Evolutionary conservation across 2,329 filamentous ascomycete genomes (phyloP).

Genomic region (Penicillium sp.): DNA sequence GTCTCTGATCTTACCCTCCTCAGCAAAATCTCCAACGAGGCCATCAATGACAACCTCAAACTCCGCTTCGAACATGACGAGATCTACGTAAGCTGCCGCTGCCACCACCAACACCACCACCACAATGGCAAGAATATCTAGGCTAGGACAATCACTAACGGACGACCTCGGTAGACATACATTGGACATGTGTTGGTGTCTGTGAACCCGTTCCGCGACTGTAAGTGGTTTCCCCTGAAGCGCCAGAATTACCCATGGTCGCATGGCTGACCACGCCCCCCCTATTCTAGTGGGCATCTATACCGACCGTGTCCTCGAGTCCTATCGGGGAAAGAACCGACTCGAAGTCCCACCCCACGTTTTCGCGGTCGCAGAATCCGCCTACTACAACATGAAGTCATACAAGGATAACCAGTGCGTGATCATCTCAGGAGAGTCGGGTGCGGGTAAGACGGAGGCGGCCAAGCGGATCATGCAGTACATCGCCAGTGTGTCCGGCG

Average conservation of each 20-base stretch:
- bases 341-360: slow-evolving; percentile 90
- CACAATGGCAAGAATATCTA: too few species aligned
- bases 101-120: too few species aligned
- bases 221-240: slow-evolving; percentile 48
- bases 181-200: slow-evolving; percentile 99
- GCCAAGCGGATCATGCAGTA: slow-evolving; percentile 99
- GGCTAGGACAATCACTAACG: too few species aligned
- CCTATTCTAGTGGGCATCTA: slow-evolving; percentile 70
- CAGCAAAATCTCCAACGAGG: slow-evolving; percentile 97
- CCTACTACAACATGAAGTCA: slow-evolving; percentile 99
- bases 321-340: slow-evolving; percentile 93
- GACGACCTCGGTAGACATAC: too few species aligned
- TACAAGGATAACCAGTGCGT: slow-evolving; percentile 99
- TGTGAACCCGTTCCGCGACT: slow-evolving; percentile 93
- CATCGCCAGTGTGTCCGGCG: slow-evolving; percentile 91
- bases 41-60: slow-evolving; percentile 98
- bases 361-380: slow-evolving; percentile 88
- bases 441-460: slow-evolving; percentile 95
- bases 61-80: slow-evolving; percentile 95
- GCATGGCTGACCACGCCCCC: too few species aligned
- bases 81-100: slow-evolving; percentile 62
- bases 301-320: slow-evolving; percentile 83
- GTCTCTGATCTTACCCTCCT: slow-evolving; percentile 95
- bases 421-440: slow-evolving; percentile 97
- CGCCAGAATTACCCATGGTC: too few species aligned